Evolutionary conservation across 495 filamentous ascomycete genomes (phyloP).

Genomic region (Hypomontagnella monticulosa): DNA sequence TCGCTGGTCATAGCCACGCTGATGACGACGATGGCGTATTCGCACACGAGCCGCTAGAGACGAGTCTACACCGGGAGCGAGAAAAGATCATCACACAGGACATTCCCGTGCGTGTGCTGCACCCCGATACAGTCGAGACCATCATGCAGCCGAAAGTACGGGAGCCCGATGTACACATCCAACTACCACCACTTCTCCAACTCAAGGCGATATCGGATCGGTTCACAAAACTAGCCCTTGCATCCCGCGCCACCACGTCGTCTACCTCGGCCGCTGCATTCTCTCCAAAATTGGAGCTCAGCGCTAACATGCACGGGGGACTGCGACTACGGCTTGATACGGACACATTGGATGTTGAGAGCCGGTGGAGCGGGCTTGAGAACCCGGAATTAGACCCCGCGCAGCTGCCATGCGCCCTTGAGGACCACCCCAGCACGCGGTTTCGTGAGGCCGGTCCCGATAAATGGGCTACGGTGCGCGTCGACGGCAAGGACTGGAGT

Average conservation of each 20-base stretch:
- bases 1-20: constrained; percentile 18
- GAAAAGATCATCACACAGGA: constrained; percentile 96
- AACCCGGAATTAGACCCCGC: constrained; percentile 85
- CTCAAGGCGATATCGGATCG: constrained; percentile 92
- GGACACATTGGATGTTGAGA: constrained; percentile 82
- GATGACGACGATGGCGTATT: constrained; percentile 56
- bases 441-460: constrained; percentile 70
- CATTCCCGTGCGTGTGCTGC: constrained; percentile 89
- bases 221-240: constrained; percentile 79
- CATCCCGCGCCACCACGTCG: constrained; percentile 43
- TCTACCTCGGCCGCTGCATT: constrained; percentile 35
- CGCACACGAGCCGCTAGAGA: constrained; percentile 59
- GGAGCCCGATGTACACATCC: constrained; percentile 93
- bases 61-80: constrained; percentile 65
- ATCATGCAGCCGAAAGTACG: constrained; percentile 90
- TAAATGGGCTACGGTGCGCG: constrained; percentile 83
- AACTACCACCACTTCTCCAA: constrained; percentile 82
- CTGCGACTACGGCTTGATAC: constrained; percentile 78
- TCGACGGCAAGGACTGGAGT: constrained; percentile 94
- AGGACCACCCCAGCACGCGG: constrained; percentile 77
- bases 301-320: constrained; percentile 91
- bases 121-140: constrained; percentile 77
- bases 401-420: constrained; percentile 70
- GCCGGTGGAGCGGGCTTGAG: constrained; percentile 79
- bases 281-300: constrained; percentile 76